Percentiles rank a stretch among this genome's conserved stretches.
These are phyloP conservation scores for Peribolospora baueri DNA, from an alignment of 768 basidiomycete genomes.

Conservation along the genomic window DNA sequence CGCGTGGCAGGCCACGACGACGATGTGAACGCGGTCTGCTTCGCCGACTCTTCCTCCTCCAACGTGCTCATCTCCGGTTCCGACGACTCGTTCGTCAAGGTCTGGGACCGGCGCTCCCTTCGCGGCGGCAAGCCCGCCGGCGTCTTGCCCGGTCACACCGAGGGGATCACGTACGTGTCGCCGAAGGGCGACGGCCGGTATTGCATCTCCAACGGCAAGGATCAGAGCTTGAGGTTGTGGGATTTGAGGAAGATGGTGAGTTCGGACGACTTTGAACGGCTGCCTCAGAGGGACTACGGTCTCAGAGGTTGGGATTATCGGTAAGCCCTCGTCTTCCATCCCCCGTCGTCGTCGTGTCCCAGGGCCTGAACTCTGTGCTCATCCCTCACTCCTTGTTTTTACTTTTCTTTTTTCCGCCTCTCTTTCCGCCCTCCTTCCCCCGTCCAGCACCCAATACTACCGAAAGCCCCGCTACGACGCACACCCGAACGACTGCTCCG, in stretches of 20 bases:
- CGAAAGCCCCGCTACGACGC: conserved; percentile 35
- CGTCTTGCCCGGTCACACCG: conserved; percentile 80
- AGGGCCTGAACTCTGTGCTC: no score
- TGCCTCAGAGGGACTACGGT: conserved; percentile 31
- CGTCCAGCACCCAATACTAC: conserved; percentile 21
- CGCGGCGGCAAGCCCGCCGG: conserved; percentile 41
- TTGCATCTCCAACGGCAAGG: conserved; percentile 84
- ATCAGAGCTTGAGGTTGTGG: conserved; percentile 57
- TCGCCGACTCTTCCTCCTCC: conserved; percentile 77
- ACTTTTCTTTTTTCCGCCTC: no score
- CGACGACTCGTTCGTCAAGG: conserved; percentile 81
- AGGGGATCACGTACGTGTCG: conserved; percentile 81
- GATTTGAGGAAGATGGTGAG: conserved; percentile 80
- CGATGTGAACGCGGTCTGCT: conserved; percentile 74
- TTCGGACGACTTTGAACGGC: conserved; percentile 38
- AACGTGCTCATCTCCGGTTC: conserved; percentile 88
- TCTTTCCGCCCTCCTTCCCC: no score
- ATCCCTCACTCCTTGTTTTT: background rate
- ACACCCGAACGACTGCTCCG: conserved; percentile 73
- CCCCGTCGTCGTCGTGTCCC: no score
- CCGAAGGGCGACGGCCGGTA: conserved; percentile 94
- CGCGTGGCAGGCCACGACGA: conserved; percentile 66
- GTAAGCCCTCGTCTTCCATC: conserved; percentile 22
- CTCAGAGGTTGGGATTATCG: conserved; percentile 52
- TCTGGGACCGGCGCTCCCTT: conserved; percentile 47